These are phyloP conservation scores for Macrophomina phaseolina DNA, from an alignment of 2,329 filamentous ascomycete species.

Conservation along the genomic window DNA sequence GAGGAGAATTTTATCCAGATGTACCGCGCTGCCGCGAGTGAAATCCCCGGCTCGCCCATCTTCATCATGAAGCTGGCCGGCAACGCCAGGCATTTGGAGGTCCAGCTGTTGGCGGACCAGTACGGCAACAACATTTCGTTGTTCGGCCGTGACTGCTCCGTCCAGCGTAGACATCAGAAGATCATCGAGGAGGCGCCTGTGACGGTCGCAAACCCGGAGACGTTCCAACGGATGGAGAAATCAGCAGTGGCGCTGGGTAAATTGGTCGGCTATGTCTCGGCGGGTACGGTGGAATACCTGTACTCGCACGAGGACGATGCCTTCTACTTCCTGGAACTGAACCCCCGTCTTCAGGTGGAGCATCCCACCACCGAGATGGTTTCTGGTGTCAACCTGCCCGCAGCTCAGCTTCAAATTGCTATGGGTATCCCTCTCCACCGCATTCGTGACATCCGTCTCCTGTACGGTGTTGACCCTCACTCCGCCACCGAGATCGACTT, in stretches of 20 bases:
- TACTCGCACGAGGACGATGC: constrained; percentile 98
- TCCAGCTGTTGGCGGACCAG: constrained; percentile 96
- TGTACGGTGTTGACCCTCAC: constrained; percentile 95
- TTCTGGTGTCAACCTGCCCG: constrained; percentile 93
- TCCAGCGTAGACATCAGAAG: constrained; percentile 98
- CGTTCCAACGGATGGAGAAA: constrained; percentile 96
- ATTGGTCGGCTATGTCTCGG: constrained; percentile 97
- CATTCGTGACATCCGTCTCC: constrained; percentile 91
- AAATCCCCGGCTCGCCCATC: constrained; percentile 98
- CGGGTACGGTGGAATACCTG: constrained; percentile 97
- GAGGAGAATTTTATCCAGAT: constrained; percentile 85
- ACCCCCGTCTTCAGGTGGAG: constrained; percentile 98
- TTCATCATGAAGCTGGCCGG: constrained; percentile 99
- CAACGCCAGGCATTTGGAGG: constrained; percentile 94
- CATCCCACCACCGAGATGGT: constrained; percentile 99
- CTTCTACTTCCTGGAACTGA: constrained; percentile 99
- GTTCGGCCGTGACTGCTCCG: constrained; percentile 97
- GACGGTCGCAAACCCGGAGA: constrained; percentile 86
- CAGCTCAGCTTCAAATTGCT: constrained; percentile 96
- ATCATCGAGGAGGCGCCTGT: constrained; percentile 99
- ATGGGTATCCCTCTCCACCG: constrained; percentile 97
- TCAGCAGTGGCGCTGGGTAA: constrained; percentile 92
- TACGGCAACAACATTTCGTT: constrained; percentile 99
- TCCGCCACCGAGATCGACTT: constrained; percentile 90
- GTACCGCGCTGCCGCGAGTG: constrained; percentile 94